Percentiles rank a stretch among this genome's conserved stretches.
These are phyloP conservation scores for Xylona heveae DNA, from an alignment of 495 filamentous ascomycete genomes.

Conservation along the genomic window DNA sequence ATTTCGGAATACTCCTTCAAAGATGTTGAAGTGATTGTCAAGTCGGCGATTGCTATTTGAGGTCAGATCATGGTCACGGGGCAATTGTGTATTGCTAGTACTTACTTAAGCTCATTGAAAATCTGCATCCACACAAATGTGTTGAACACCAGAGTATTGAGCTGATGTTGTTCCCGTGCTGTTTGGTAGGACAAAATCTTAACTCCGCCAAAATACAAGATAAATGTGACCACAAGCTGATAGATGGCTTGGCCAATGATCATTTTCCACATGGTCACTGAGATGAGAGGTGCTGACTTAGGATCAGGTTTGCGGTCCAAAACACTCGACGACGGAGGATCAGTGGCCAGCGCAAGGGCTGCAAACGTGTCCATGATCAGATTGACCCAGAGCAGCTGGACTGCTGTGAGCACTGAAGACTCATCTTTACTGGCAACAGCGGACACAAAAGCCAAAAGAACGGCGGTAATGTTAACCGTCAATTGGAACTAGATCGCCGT, in stretches of 20 bases:
- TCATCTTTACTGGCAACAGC: slow-evolving; percentile 43
- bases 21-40: slow-evolving; percentile 78
- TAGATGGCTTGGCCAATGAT: slow-evolving; percentile 71
- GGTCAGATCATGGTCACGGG: background rate
- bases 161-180: slow-evolving; percentile 17
- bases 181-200: slow-evolving; percentile 35
- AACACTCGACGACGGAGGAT: slow-evolving; percentile 48
- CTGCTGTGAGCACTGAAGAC: slow-evolving; percentile 58
- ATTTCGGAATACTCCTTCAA: slow-evolving; percentile 64
- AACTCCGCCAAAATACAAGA: slow-evolving; percentile 52
- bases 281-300: slow-evolving; percentile 59
- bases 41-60: slow-evolving; percentile 42
- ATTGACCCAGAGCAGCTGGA: slow-evolving; percentile 83
- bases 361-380: slow-evolving; percentile 93
- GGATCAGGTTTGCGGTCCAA: slow-evolving; percentile 56
- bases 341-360: slow-evolving; percentile 77
- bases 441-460: slow-evolving; percentile 65
- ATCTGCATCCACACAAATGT: slow-evolving; percentile 93
- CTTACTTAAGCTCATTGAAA: slow-evolving; percentile 65
- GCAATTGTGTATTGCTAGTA: background rate
- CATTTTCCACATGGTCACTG: slow-evolving; percentile 82
- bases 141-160: slow-evolving; percentile 68
- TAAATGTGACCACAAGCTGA: slow-evolving; percentile 58
- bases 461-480: slow-evolving; percentile 79
- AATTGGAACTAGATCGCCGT: slow-evolving; percentile 49